phyloP scores from a whole-genome alignment of 768 basidiomycete genomes.

The Pulveroboletus frians region DNA sequence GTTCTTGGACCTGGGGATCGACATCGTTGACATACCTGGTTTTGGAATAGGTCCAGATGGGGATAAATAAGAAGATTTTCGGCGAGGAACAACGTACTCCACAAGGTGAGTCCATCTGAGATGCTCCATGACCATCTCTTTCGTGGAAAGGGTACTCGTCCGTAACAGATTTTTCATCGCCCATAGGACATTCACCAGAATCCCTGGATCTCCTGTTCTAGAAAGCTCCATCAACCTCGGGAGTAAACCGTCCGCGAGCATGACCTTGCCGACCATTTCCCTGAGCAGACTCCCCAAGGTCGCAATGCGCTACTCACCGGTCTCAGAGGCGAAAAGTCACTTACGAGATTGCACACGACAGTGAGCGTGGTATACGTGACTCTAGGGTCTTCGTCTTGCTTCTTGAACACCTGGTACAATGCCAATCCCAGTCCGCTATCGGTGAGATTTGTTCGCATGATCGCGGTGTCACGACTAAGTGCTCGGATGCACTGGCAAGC shows the following conservation, averaged over 20 bases:
- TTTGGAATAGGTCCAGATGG: not conserved
- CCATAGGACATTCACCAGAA: slow-evolving; percentile 77
- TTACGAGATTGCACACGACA: slow-evolving; percentile 80
- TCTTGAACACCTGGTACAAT: slow-evolving; percentile 56
- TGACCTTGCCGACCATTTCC: slow-evolving; percentile 36
- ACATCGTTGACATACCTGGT: slow-evolving; percentile 51
- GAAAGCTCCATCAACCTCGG: slow-evolving; percentile 58
- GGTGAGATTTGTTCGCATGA: slow-evolving; percentile 78
- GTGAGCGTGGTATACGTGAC: slow-evolving; percentile 68
- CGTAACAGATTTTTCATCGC: slow-evolving; percentile 78
- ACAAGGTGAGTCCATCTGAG: slow-evolving; percentile 62
- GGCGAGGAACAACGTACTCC: slow-evolving; percentile 38
- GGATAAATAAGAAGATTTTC: not conserved
- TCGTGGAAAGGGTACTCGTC: slow-evolving; percentile 56
- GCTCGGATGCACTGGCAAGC: slow-evolving; percentile 84
- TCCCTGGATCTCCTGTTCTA: slow-evolving; percentile 44
- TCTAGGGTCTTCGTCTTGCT: slow-evolving; percentile 58
- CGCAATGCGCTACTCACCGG: slow-evolving; percentile 42
- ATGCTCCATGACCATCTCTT: slow-evolving; percentile 59
- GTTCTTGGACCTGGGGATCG: slow-evolving; percentile 59
- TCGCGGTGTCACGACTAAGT: slow-evolving; percentile 71
- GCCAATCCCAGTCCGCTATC: slow-evolving; percentile 75
- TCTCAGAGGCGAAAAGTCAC: slow-evolving; percentile 78
- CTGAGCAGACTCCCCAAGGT: not conserved
- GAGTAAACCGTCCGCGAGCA: slow-evolving; percentile 66